Percentiles rank a stretch among this genome's conserved stretches.
These are phyloP conservation scores for Claviceps capensis DNA, from an alignment of 2,329 filamentous ascomycete species.

Conservation along the genomic window DNA sequence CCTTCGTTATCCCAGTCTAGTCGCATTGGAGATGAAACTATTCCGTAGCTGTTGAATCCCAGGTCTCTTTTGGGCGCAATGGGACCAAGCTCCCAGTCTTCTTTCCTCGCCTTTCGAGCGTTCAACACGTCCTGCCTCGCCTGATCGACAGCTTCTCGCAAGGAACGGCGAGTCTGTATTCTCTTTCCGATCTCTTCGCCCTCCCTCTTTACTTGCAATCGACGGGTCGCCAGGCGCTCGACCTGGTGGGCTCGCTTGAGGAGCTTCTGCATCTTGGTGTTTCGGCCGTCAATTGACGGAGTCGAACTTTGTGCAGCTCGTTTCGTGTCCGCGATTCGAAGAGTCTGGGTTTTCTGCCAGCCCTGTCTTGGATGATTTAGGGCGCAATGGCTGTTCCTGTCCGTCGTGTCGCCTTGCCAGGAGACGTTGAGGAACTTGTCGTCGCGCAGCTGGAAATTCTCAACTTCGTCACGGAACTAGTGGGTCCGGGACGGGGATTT, in stretches of 20 bases:
- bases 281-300: neutral
- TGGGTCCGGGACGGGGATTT: neutral
- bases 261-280: conserved; percentile 51
- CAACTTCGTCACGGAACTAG: conserved; percentile 1
- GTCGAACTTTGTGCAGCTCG: neutral
- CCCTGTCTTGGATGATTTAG: neutral
- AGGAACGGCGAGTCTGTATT: conserved; percentile 18
- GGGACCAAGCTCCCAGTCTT: conserved; percentile 69
- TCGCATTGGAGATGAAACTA: conserved; percentile 26
- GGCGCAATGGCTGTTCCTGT: neutral
- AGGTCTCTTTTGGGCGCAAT: conserved; percentile 65
- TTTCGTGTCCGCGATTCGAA: neutral
- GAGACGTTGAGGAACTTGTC: neutral
- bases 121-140: conserved; percentile 22
- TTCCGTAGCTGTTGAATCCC: conserved; percentile 48
- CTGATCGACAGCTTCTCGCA: conserved; percentile 18
- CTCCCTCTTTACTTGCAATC: conserved; percentile 25
- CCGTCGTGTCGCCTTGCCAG: neutral
- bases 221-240: conserved; percentile 46
- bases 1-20: conserved; percentile 22
- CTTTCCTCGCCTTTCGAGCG: conserved; percentile 41
- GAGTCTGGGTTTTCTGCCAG: neutral
- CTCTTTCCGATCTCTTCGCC: conserved; percentile 16
- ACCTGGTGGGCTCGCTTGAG: conserved; percentile 52
- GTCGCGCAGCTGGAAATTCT: conserved; percentile 1